Evolutionary conservation across 495 filamentous ascomycete species (phyloP), one percentile per base, ranked within the genome.

Genomic region (Talaromyces stipitatus): DNA sequence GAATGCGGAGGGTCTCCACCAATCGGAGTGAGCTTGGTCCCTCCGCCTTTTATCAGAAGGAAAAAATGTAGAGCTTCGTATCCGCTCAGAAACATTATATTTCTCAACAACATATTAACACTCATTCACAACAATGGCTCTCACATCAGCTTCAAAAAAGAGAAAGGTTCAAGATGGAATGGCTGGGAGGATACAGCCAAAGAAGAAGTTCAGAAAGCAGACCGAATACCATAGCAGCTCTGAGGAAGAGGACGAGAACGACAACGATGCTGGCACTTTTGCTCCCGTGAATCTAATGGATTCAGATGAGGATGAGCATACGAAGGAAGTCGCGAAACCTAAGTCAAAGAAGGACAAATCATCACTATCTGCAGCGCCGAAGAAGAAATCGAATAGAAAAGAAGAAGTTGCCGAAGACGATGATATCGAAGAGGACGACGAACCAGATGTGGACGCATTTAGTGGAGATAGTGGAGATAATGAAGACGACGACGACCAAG

Each of bases 181-280:
- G 45, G 80, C 81, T 61, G 75, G 77, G 46, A 81, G 79, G 63
- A 68, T 72, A 30, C 73, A 78, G 20, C 84, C 85, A 3, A 71
- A 73, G 33, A 89, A 87, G 71, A 90, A 89, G 69, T 81, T 90
- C 65, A 85, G 82, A 63, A 84, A 87, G 72, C 80, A 87, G 61
- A 71, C 66, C 45, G 71, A 80, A 45, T 92, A 94, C 71, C 82
- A 91, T 80, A 89, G 86, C 77, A 83, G 82, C 64, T 89, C 86
- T 56, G 77, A 80, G 51, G 76, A 82, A 27, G 77, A 78, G 30
- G 33, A 45, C 4, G 66, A 68, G n/a, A 71, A 72, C 32, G 75
- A 77, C 12, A 63, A 77, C 20, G 62, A 65, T 16, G 66, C 72
- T 26, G 45, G 64, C 58, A 76, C 77, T 45, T 84, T 88, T 67